A percentile compares a stretch with the other conserved stretches of the same genome.
phyloP scores from a whole-genome alignment of 2,329 filamentous ascomycete species.

The Hymenoscyphus scutula region DNA sequence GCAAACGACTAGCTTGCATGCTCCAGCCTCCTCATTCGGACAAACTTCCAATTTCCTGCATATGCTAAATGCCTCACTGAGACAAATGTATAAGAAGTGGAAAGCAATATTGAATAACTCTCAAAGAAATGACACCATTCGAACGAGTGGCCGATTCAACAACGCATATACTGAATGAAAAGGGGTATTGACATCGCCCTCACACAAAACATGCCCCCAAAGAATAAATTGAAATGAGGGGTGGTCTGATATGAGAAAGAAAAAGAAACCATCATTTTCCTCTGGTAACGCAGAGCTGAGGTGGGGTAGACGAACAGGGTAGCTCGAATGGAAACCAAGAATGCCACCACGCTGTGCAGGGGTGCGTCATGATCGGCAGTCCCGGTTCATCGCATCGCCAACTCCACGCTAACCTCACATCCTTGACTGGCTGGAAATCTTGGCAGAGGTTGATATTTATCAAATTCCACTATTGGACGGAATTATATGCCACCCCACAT shows the following conservation, averaged over 20 bases:
- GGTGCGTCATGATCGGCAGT: constrained; percentile 26
- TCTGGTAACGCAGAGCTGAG: background rate
- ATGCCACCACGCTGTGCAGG: constrained; percentile 13
- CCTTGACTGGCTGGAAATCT: constrained; percentile 8
- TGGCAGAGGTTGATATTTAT: background rate
- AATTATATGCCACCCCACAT: background rate
- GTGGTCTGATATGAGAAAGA: background rate
- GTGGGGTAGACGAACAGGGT: too few species aligned
- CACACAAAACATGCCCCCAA: background rate
- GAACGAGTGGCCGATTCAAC: background rate
- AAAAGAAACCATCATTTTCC: constrained; percentile 6
- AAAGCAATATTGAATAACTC: background rate
- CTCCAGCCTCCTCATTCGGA: too few species aligned
- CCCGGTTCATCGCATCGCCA: background rate
- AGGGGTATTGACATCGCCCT: background rate
- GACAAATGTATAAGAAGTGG: background rate
- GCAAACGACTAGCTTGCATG: background rate
- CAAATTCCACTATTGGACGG: background rate
- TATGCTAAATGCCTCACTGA: background rate
- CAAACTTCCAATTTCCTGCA: too few species aligned
- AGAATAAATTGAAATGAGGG: background rate
- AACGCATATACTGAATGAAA: background rate
- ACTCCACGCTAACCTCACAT: background rate
- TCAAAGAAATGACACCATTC: background rate
- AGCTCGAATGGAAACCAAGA: constrained; percentile 10